These are phyloP conservation scores for Botrytis hyacinthi DNA, from an alignment of 2,329 filamentous ascomycete genomes.

Conservation along the genomic window DNA sequence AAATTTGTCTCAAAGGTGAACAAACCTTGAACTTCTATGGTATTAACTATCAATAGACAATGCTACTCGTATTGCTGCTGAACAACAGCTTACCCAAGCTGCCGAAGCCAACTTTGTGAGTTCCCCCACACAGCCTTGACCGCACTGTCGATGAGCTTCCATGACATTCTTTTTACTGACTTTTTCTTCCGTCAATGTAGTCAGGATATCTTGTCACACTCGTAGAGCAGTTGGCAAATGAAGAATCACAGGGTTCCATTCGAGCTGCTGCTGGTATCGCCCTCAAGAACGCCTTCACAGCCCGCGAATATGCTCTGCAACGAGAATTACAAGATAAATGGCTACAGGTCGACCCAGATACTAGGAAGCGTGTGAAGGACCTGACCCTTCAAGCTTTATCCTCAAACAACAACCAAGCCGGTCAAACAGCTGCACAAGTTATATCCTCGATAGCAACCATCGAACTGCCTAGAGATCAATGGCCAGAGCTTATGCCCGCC, in stretches of 20 bases:
- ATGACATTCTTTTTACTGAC: constrained; percentile 21
- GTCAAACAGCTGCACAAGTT: constrained; percentile 88
- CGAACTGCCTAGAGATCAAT: constrained; percentile 89
- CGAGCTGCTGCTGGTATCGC: constrained; percentile 93
- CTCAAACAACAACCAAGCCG: constrained; percentile 77
- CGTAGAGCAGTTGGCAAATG: constrained; percentile 91
- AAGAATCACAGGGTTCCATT: constrained; percentile 76
- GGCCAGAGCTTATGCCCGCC: constrained; percentile 84
- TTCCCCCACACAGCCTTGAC: constrained; percentile 34
- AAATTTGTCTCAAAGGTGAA: background rate
- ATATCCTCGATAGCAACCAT: constrained; percentile 93
- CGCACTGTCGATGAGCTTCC: constrained; percentile 29
- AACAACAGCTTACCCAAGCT: constrained; percentile 90
- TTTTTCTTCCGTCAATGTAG: constrained; percentile 48
- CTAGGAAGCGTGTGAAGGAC: constrained; percentile 85
- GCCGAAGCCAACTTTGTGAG: constrained; percentile 94
- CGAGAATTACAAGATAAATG: constrained; percentile 92
- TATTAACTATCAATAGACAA: constrained; percentile 65
- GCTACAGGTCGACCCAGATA: constrained; percentile 76
- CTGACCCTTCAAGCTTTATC: constrained; percentile 83
- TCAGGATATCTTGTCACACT: constrained; percentile 90
- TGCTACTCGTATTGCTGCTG: constrained; percentile 81
- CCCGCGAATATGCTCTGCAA: constrained; percentile 83
- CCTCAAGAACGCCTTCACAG: constrained; percentile 96
- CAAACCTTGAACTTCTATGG: constrained; percentile 1